Conservation (phyloP, 768 basidiomycete species). For the Podaxis sp. region DNA sequence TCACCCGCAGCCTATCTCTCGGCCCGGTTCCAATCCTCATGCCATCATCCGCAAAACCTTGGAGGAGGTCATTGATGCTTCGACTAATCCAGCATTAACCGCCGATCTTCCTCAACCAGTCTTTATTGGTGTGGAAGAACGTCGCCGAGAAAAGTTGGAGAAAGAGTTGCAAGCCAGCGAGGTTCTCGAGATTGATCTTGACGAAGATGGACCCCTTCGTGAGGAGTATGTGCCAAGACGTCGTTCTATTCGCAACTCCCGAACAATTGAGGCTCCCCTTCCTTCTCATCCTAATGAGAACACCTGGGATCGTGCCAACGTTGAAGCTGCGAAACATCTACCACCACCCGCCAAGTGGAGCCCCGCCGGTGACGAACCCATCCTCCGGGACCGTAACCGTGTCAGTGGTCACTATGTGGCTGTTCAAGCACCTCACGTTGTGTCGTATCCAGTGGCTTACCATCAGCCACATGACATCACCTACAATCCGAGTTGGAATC, state of each 20-base stretch:
- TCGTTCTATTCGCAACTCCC: constrained; percentile 30
- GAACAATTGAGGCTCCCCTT: constrained; percentile 7
- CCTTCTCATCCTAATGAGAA: constrained; percentile 17
- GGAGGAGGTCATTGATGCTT: constrained; percentile 64
- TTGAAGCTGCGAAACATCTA: constrained; percentile 34
- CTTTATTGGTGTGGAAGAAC: constrained; percentile 71
- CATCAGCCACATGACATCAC: constrained; percentile 33
- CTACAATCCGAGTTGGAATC: constrained; percentile 42
- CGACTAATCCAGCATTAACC: constrained; percentile 30
- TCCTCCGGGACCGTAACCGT: constrained; percentile 54
- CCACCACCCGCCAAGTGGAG: constrained; percentile 84
- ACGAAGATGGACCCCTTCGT: constrained; percentile 79
- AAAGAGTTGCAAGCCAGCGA: constrained; percentile 44
- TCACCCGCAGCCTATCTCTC: constrained; percentile 74
- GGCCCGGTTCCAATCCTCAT: constrained; percentile 72
- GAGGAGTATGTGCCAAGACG: constrained; percentile 81
- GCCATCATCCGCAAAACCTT: constrained; percentile 67
- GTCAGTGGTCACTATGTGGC: constrained; percentile 62
- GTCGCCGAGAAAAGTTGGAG: constrained; percentile 52
- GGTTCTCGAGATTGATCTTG: constrained; percentile 72
- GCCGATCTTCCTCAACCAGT: constrained; percentile 55
- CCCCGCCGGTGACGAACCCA: constrained; percentile 76
- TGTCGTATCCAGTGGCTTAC: constrained; percentile 35
- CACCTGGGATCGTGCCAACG: constrained; percentile 22
- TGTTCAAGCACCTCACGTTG: constrained; percentile 50